Percentiles rank a stretch among this genome's conserved stretches.
These are phyloP conservation scores for Botrytis sinoallii DNA, from an alignment of 2,329 filamentous ascomycete species.

Conservation along the genomic window DNA sequence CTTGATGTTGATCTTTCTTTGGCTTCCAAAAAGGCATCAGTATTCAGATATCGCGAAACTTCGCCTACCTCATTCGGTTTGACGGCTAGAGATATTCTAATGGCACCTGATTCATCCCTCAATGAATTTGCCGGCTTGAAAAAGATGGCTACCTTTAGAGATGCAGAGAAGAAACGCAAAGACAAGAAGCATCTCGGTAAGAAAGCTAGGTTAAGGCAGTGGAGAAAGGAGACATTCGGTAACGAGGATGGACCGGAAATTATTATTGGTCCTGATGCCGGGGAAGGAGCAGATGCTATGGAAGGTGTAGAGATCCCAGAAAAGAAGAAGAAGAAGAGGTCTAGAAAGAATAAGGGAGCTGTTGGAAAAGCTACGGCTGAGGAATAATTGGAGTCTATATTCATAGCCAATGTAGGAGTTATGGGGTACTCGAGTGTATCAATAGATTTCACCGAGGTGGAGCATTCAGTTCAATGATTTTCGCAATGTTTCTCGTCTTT, in stretches of 20 bases:
- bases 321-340: constrained; percentile 52
- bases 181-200: constrained; percentile 89
- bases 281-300: constrained; percentile 29
- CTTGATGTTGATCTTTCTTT: constrained; percentile 69
- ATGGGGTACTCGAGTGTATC: constrained; percentile 6
- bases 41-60: constrained; percentile 92
- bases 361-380: constrained; percentile 7
- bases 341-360: constrained; percentile 40
- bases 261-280: constrained; percentile 27
- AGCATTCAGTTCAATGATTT: neutral
- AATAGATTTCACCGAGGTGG: constrained; percentile 8
- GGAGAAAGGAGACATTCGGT: constrained; percentile 67
- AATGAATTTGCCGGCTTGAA: constrained; percentile 93
- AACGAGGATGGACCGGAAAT: constrained; percentile 42
- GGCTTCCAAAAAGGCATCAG: constrained; percentile 44
- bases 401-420: neutral
- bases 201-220: constrained; percentile 85
- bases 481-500: constrained; percentile 1
- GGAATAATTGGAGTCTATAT: neutral
- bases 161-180: constrained; percentile 81
- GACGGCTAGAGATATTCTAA: constrained; percentile 82
- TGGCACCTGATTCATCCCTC: constrained; percentile 79
- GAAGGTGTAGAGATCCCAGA: constrained; percentile 39
- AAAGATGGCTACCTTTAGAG: constrained; percentile 87
- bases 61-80: constrained; percentile 88